phyloP scores from a whole-genome alignment of 1,139 yeast genomes.

The Pichia sp. region DNA sequence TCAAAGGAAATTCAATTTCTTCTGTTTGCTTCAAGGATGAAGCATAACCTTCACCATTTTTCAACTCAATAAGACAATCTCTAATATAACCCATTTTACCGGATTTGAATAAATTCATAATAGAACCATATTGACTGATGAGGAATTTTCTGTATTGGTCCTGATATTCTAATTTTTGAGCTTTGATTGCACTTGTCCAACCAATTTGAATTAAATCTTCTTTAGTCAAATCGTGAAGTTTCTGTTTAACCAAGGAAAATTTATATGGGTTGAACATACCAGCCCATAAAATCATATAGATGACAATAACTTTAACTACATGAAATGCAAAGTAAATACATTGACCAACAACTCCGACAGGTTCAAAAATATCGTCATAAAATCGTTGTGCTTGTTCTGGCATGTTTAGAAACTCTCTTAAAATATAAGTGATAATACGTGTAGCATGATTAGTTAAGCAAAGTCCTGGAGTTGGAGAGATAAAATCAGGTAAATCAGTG shows the following conservation, averaged over 20 bases:
- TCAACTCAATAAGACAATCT: constrained; percentile 52
- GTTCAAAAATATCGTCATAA: constrained; percentile 35
- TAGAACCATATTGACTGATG: constrained; percentile 67
- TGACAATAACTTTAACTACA: constrained; percentile 47
- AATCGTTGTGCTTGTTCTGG: constrained; percentile 39
- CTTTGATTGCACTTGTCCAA: constrained; percentile 87
- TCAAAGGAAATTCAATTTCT: constrained; percentile 29
- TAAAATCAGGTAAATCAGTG: constrained; percentile 82
- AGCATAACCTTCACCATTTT: constrained; percentile 75
- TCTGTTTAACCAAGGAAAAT: constrained; percentile 31
- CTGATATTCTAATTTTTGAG: constrained; percentile 62
- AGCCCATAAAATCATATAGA: constrained; percentile 51
- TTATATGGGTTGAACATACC: constrained; percentile 72
- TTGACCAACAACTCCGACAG: constrained; percentile 46
- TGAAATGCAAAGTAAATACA: constrained; percentile 67
- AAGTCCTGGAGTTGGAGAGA: constrained; percentile 89
- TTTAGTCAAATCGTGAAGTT: constrained; percentile 26
- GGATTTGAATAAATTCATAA: constrained; percentile 67
- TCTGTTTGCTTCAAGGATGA: constrained; percentile 29
- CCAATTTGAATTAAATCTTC: constrained; percentile 65
- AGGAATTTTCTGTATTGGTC: constrained; percentile 60
- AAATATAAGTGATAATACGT: constrained; percentile 31
- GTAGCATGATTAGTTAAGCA: constrained; percentile 66
- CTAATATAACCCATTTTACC: constrained; percentile 58
- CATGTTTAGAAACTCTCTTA: constrained; percentile 30